Evolutionary conservation across 345 rosid species (phyloP), one percentile per base, ranked within the genome.

Genomic region (Euphorbia pulcherrima): DNA sequence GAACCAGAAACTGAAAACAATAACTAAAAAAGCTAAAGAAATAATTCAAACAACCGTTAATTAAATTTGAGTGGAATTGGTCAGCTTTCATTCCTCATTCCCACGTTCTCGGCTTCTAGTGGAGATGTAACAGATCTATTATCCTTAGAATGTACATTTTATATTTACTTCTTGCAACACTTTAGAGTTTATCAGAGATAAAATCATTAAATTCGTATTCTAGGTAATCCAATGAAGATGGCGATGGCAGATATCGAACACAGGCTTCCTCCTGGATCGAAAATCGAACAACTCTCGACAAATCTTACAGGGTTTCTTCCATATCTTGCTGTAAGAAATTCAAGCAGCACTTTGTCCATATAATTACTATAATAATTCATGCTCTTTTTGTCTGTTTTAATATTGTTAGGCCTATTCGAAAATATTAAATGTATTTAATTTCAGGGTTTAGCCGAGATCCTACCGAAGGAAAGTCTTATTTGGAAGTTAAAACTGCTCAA

Each of bases 171-270:
- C n/a, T n/a, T 48, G 21, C 52, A 48, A 33, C 37, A 2, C 37
- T 3, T 33, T 33, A 2, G 37, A 33, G 37, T 33, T 48, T n/a
- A 48, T 48, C 3, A 33, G 37, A 33, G 52, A 14, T 57, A 39
- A 54, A 24, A 54, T 28, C n/a, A 55, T 24, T 5, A 67, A 7
- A 37, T 33, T 76, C 12, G n/a, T 82, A 44, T 58, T 23, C 35
- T 77, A 93, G 98, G 96, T 53, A 84, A 90, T 74, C 97, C 96
- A 12, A 1, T 87, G 73, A 88, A 90, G 83, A 86, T 93, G 92
- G 90, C 90, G 66, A 72, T 73, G 71, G 85, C 82, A 68, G 79
- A 77, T 78, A 71, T 85, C 39, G 80, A 83, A 46, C 60, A 68
- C 54, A 82, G 67, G 77, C 90, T 87, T 75, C 90, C 88, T 61